Percentiles rank a stretch among this genome's conserved stretches.
phyloP scores from a whole-genome alignment of 202 grass and related monocot species.

The Saccharum hybrid region DNA sequence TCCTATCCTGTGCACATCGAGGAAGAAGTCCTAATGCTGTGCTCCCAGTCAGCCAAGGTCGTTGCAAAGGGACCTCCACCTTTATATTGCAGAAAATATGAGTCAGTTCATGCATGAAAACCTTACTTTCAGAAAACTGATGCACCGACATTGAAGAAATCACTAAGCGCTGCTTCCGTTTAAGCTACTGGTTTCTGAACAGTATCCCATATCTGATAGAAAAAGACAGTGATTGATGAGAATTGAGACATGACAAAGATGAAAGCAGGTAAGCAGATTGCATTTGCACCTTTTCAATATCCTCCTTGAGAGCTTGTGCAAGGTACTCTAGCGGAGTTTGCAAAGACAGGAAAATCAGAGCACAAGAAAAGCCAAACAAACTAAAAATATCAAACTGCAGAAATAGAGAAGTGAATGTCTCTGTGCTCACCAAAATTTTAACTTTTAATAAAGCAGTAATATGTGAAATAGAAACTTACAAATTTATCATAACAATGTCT shows the following conservation, averaged over 20 bases:
- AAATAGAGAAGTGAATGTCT: constrained; percentile 26
- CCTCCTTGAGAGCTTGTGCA: constrained; percentile 66
- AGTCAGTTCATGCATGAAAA: constrained; percentile 35
- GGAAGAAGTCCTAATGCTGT: no score
- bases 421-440: not conserved
- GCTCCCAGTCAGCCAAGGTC: no score
- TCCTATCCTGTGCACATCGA: no score
- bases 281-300: constrained; percentile 66
- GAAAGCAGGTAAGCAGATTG: constrained; percentile 31
- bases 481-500: constrained; percentile 84
- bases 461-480: constrained; percentile 55
- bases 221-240: constrained; percentile 29
- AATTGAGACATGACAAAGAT: constrained; percentile 21
- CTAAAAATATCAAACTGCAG: constrained; percentile 14
- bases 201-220: constrained; percentile 83
- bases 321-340: constrained; percentile 80
- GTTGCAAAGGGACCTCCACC: constrained; percentile 61
- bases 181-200: constrained; percentile 78
- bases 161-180: constrained; percentile 73
- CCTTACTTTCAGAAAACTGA: constrained; percentile 40
- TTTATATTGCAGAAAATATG: constrained; percentile 56
- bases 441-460: not conserved
- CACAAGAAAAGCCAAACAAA: constrained; percentile 40
- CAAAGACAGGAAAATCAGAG: constrained; percentile 32
- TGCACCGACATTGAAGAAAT: constrained; percentile 91